These are phyloP conservation scores for Clarireedia monteithiana DNA, from an alignment of 2,329 filamentous ascomycete genomes.

Conservation along the genomic window DNA sequence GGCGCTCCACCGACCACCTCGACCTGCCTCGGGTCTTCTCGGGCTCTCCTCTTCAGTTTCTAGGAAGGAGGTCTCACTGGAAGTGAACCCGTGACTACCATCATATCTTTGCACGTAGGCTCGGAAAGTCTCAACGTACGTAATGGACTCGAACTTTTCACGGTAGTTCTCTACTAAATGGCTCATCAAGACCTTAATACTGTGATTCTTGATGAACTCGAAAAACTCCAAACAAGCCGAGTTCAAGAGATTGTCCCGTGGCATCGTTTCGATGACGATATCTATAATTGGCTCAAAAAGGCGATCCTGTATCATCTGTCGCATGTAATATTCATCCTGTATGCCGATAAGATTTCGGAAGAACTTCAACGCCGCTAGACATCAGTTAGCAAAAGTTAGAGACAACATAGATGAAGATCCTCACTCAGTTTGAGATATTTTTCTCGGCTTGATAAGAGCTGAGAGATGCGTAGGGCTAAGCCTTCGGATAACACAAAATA, in stretches of 20 bases:
- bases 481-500: constrained; percentile 78
- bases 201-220: constrained; percentile 78
- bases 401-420: constrained; percentile 27
- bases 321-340: constrained; percentile 86
- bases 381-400: constrained; percentile 8
- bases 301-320: constrained; percentile 72
- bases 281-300: constrained; percentile 80
- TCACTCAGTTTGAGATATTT: constrained; percentile 87
- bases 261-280: constrained; percentile 77
- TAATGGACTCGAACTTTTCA: constrained; percentile 66
- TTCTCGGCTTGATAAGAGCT: constrained; percentile 74
- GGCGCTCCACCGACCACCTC: constrained; percentile 50
- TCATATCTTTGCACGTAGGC: constrained; percentile 72
- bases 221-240: constrained; percentile 93
- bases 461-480: constrained; percentile 69
- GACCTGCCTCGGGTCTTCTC: constrained; percentile 39
- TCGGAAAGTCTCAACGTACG: constrained; percentile 79
- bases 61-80: constrained; percentile 60
- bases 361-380: constrained; percentile 77
- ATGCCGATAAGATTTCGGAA: constrained; percentile 80
- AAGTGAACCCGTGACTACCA: constrained; percentile 61
- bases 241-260: constrained; percentile 85
- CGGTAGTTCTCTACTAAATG: constrained; percentile 81
- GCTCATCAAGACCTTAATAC: constrained; percentile 70
- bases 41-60: constrained; percentile 58